A percentile compares a stretch with the other conserved stretches of the same genome.
phyloP scores from a whole-genome alignment of 331 rosid genomes.

The Telfairia occidentalis region DNA sequence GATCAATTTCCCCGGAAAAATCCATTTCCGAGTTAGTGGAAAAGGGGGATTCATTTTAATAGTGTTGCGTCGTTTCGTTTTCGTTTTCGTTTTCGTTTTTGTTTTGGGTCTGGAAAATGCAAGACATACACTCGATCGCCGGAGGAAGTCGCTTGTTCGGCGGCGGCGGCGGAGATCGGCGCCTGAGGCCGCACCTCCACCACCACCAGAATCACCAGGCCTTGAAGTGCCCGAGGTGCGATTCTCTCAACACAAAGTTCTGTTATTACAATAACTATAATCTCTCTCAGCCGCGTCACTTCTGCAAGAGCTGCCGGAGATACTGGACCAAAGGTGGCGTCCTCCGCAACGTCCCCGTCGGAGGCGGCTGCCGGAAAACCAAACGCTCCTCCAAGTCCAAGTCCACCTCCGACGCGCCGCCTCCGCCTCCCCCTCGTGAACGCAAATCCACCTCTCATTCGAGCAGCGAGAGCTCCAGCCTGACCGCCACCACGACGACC shows the following conservation, averaged over 20 bases:
- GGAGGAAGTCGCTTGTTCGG: constrained; percentile 42
- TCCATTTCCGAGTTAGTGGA: not conserved
- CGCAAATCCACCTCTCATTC: constrained; percentile 54
- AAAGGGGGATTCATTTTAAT: too few species aligned
- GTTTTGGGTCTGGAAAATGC: constrained; percentile 38
- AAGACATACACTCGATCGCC: constrained; percentile 64
- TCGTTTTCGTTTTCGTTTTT: not conserved
- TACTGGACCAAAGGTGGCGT: constrained; percentile 99
- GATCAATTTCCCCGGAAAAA: not conserved
- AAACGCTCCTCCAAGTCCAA: constrained; percentile 57
- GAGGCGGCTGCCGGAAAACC: constrained; percentile 90
- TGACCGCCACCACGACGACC: constrained; percentile 31
- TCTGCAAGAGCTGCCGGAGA: constrained; percentile 93
- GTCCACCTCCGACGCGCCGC: not conserved
- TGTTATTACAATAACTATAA: constrained; percentile 95
- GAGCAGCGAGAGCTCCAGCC: constrained; percentile 84
- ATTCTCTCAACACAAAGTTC: constrained; percentile 86
- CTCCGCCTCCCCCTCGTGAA: constrained; percentile 10
- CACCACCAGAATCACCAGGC: constrained; percentile 40
- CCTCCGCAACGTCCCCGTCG: constrained; percentile 97
- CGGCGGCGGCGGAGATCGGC: constrained; percentile 36
- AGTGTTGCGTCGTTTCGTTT: not conserved
- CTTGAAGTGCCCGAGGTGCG: constrained; percentile 84
- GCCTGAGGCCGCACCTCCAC: constrained; percentile 50
- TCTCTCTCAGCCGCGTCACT: constrained; percentile 98